These are phyloP conservation scores for Gaeumannomyces tritici DNA, from an alignment of 2,329 filamentous ascomycete species.

Conservation along the genomic window DNA sequence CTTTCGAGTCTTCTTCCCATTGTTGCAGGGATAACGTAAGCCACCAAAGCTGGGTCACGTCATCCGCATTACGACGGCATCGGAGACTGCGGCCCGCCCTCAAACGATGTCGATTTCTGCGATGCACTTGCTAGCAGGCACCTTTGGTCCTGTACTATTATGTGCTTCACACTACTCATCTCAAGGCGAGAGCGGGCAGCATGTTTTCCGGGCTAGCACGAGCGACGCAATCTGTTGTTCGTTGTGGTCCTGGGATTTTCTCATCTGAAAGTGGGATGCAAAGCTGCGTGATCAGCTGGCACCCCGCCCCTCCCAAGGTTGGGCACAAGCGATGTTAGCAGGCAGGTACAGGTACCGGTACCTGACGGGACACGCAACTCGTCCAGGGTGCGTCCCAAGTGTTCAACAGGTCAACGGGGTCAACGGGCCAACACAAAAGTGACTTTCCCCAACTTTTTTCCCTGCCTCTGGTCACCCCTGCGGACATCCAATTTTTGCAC, in stretches of 20 bases:
- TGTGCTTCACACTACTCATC: background rate
- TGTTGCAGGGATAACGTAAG: background rate
- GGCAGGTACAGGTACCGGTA: slow-evolving; percentile 7
- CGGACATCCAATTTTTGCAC: slow-evolving; percentile 1
- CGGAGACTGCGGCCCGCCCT: background rate
- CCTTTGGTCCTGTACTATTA: background rate
- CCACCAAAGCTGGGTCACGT: background rate
- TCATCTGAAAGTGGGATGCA: background rate
- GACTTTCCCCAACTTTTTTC: slow-evolving; percentile 19
- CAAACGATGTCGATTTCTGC: background rate
- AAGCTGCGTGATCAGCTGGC: background rate
- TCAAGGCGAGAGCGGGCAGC: background rate
- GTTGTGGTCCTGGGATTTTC: background rate
- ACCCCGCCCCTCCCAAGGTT: background rate
- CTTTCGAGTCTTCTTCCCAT: no score
- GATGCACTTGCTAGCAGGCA: background rate
- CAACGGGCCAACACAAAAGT: slow-evolving; percentile 15
- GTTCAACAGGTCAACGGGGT: slow-evolving; percentile 19
- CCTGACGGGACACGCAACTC: background rate
- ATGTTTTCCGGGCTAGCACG: background rate
- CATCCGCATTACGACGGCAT: background rate
- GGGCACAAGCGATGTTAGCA: background rate
- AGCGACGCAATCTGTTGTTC: background rate
- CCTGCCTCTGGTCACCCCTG: slow-evolving; percentile 3
- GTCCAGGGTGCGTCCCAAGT: slow-evolving; percentile 7